phyloP scores from a whole-genome alignment of 2,329 filamentous ascomycete genomes.

The Fusarium anguioides region DNA sequence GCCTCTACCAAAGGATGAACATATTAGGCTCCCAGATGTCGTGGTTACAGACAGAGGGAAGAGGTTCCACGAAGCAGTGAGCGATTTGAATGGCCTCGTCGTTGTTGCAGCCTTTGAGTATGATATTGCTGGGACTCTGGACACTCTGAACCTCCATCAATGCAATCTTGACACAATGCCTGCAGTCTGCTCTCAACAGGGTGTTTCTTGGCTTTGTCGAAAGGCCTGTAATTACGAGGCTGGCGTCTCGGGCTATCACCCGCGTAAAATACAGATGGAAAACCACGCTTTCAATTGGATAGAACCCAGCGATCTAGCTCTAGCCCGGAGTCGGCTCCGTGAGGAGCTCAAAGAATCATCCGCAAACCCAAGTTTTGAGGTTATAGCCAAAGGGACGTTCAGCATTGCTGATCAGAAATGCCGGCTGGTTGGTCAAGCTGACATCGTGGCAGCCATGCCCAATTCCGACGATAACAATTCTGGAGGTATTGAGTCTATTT shows the following conservation, averaged over 20 bases:
- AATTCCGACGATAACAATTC: background rate
- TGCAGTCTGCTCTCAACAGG: no score
- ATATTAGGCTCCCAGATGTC: conserved; percentile 34
- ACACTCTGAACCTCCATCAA: no score
- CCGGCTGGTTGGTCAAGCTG: conserved; percentile 20
- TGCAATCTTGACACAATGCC: no score
- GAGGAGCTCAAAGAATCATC: conserved; percentile 13
- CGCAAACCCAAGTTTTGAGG: conserved; percentile 15
- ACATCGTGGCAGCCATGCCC: conserved; percentile 13
- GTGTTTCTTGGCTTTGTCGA: conserved; percentile 43
- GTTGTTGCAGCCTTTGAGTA: conserved; percentile 44
- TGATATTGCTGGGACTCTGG: conserved; percentile 25
- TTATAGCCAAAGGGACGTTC: background rate
- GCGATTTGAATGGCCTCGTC: conserved; percentile 46
- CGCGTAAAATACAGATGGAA: conserved; percentile 44
- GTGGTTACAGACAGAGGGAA: conserved; percentile 23
- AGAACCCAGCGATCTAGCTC: conserved; percentile 23
- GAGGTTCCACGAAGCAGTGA: conserved; percentile 42
- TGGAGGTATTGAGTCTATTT: conserved; percentile 32
- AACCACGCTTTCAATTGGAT: conserved; percentile 46
- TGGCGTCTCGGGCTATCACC: conserved; percentile 35
- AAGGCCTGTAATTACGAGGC: conserved; percentile 45
- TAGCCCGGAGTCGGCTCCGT: conserved; percentile 35
- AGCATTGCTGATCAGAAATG: background rate
- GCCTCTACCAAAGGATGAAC: no score